Evolutionary conservation across 2,329 filamentous ascomycete genomes (phyloP).

Genomic region (Chaetomium olivaceum): DNA sequence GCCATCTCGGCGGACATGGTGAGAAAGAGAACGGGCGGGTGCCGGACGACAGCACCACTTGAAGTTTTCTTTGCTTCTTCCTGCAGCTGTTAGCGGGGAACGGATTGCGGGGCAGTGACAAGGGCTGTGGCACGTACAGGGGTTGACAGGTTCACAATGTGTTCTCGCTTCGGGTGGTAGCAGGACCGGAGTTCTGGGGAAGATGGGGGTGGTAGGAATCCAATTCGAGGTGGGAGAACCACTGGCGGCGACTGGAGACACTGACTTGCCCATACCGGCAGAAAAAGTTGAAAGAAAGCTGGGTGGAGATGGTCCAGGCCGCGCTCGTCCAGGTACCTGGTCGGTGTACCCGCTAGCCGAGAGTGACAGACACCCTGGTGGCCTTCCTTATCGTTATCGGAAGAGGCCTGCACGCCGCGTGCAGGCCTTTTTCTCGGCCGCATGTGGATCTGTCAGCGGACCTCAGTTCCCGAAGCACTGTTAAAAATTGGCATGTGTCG

Average conservation of each 20-base stretch:
- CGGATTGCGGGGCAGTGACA: conserved; percentile 28
- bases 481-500: neutral
- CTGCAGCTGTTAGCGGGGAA: conserved; percentile 32
- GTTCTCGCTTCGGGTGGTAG: neutral
- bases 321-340: conserved; percentile 27
- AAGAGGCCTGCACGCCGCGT: no score
- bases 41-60: conserved; percentile 27
- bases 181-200: neutral
- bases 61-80: conserved; percentile 25
- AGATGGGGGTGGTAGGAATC: conserved; percentile 5
- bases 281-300: conserved; percentile 34
- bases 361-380: neutral
- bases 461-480: neutral
- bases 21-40: conserved; percentile 19
- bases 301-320: conserved; percentile 32
- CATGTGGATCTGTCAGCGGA: neutral
- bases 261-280: conserved; percentile 25
- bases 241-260: conserved; percentile 21
- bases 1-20: conserved; percentile 44
- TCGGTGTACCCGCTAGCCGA: conserved; percentile 27
- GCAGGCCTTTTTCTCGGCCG: neutral
- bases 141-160: neutral
- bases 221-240: conserved; percentile 19
- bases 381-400: conserved; percentile 25
- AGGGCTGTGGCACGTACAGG: conserved; percentile 14